Base-by-base conservation (phyloP, 2,329 filamentous ascomycete genomes). In the Epicoccum sorghinum region DNA sequence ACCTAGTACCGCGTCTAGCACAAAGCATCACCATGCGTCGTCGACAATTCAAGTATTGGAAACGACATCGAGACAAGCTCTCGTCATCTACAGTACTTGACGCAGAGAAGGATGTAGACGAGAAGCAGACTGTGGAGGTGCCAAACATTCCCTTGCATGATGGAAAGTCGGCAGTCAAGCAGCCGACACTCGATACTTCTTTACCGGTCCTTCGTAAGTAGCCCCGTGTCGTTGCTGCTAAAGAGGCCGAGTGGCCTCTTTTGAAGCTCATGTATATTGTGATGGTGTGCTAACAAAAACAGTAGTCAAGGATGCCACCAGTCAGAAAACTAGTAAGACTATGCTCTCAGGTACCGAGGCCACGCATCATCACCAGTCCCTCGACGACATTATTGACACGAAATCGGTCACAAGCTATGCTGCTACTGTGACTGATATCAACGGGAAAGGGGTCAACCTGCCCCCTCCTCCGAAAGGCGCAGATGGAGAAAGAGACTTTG, bases 1-100 rank as follows among this genome's bases (percentile, higher is more conserved):
- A 57, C 27, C 53, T 75, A 13, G 50, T 64, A 10, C 46, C 52
- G 7, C 67, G 72, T 9, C 46, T 75, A 12, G 66, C 66, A 45
- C 64, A 59, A 23, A 62, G 66, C 1, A 65, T 75, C 14, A 75
- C 73, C 0, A 62, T 71, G 23, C 68, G 73, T 23, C 63, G 73
- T 36, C 65, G 72, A 7, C 71, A 74, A 32, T 75, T 75, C 56
- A 73, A 71, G 50, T 75, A 75, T 22, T 75, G 73, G 73, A 67
- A 65, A 43, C 58, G 71, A 51, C 68, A 74, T 53, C 64, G 72
- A 33, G 72, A 75, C 29, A 75, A 75, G 53, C 47, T 75, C 7
- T 66, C 62, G 7, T 47, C 62, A 1, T 62, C 67, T 4, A 61
- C 61, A 4, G 14, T 64, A 7, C n/a, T 46, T n/a, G 69, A 71